Evolutionary conservation across 2,329 filamentous ascomycete genomes (phyloP).

Genomic region (Claviceps arundinis): DNA sequence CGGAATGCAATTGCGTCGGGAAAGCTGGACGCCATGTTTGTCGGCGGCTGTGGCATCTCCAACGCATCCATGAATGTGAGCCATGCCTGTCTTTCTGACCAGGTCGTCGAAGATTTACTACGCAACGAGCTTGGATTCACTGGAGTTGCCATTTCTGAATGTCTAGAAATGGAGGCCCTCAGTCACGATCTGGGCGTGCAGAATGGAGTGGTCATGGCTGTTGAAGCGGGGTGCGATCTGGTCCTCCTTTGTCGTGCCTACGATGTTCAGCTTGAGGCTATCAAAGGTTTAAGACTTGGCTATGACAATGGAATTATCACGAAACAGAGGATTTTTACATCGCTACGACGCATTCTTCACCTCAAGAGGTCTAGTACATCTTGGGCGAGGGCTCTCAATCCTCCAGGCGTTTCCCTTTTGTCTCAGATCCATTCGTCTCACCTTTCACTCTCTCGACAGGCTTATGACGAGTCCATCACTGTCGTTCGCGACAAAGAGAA

Average conservation of each 20-base stretch:
- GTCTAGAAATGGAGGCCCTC: slow-evolving; percentile 89
- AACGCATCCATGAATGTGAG: slow-evolving; percentile 88
- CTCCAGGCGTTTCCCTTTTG: slow-evolving; percentile 62
- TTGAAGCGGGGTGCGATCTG: slow-evolving; percentile 89
- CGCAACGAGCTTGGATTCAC: slow-evolving; percentile 82
- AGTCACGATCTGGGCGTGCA: slow-evolving; percentile 95
- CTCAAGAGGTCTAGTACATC: slow-evolving; percentile 79
- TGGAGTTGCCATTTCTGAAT: slow-evolving; percentile 89
- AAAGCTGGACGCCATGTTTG: slow-evolving; percentile 80
- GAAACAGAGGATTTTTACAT: slow-evolving; percentile 65
- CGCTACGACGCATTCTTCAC: slow-evolving; percentile 61
- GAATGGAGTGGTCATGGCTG: slow-evolving; percentile 92
- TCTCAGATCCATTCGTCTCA: slow-evolving; percentile 74
- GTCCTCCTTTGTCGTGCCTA: slow-evolving; percentile 81
- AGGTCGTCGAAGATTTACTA: slow-evolving; percentile 81
- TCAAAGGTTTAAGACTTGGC: slow-evolving; percentile 77
- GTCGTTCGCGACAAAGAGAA: slow-evolving; percentile 83
- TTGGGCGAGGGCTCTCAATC: slow-evolving; percentile 85
- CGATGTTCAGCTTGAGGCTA: slow-evolving; percentile 78
- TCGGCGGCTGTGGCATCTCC: slow-evolving; percentile 85
- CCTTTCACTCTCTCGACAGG: slow-evolving; percentile 64
- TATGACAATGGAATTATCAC: slow-evolving; percentile 85
- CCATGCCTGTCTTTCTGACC: slow-evolving; percentile 85
- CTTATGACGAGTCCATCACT: slow-evolving; percentile 87
- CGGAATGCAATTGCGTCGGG: slow-evolving; percentile 78